These are phyloP conservation scores for Pseudocercospora ulei DNA, from an alignment of 2,329 filamentous ascomycete species.

Conservation along the genomic window DNA sequence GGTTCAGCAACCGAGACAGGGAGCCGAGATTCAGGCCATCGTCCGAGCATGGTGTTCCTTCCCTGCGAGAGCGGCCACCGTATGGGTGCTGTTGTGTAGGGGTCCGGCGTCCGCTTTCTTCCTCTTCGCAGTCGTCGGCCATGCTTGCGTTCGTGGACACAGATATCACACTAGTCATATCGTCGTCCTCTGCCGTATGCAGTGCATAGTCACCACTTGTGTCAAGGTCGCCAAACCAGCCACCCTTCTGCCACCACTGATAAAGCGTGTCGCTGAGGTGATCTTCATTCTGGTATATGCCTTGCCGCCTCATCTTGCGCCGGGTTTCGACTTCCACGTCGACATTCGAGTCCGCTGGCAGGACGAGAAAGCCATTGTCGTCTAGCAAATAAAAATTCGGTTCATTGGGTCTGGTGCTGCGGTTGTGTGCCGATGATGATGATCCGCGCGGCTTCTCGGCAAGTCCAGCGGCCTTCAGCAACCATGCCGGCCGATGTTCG, in stretches of 20 bases:
- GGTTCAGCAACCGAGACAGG: constrained; percentile 75
- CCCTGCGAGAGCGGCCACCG: constrained; percentile 33
- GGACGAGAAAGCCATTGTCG: constrained; percentile 45
- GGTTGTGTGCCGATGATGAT: constrained; percentile 17
- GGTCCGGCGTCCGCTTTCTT: constrained; percentile 53
- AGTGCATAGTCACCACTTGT: constrained; percentile 68
- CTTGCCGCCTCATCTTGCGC: constrained; percentile 45
- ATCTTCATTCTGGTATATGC: constrained; percentile 48
- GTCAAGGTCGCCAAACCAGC: constrained; percentile 76
- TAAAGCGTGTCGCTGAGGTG: constrained; percentile 68
- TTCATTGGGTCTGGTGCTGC: constrained; percentile 19
- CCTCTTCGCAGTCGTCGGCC: constrained; percentile 37
- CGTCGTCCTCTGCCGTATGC: constrained; percentile 51
- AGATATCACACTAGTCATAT: constrained; percentile 73
- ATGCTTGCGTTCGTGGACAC: constrained; percentile 44
- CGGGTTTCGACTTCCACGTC: constrained; percentile 77
- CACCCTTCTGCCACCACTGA: constrained; percentile 71
- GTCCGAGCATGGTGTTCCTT: constrained; percentile 50
- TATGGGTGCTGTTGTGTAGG: constrained; percentile 60
- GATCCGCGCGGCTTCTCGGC: constrained; percentile 31
- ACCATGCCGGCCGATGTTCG: constrained; percentile 53
- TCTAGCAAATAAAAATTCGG: constrained; percentile 46
- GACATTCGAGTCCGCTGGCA: constrained; percentile 54
- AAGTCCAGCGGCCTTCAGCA: constrained; percentile 46
- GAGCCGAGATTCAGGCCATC: constrained; percentile 25